These are phyloP conservation scores for Sclerotinia trifoliorum DNA, from an alignment of 2,329 filamentous ascomycete species.

Conservation along the genomic window DNA sequence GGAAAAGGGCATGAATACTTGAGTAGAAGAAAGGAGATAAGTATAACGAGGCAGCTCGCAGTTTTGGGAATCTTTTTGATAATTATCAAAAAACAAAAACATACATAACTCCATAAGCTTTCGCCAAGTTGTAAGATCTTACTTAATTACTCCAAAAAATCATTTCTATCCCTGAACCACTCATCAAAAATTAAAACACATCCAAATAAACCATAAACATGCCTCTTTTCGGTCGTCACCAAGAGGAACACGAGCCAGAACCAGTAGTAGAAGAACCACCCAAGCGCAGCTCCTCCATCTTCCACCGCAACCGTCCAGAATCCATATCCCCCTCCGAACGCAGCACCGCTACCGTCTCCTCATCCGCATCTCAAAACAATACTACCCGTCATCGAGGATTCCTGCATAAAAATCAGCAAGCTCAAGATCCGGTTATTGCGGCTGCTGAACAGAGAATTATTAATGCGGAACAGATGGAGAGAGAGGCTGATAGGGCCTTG, in stretches of 20 bases:
- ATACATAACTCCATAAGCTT: neutral
- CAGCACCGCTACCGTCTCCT: constrained; percentile 11
- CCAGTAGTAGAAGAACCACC: constrained; percentile 16
- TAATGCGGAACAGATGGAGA: constrained; percentile 16
- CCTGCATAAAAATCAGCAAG: constrained; percentile 15
- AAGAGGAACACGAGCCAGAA: constrained; percentile 10
- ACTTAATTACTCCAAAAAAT: neutral
- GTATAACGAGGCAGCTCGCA: neutral
- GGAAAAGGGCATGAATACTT: neutral
- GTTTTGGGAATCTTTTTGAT: neutral
- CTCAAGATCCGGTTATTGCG: constrained; percentile 15
- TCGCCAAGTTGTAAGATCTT: neutral
- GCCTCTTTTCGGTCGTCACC: constrained; percentile 19
- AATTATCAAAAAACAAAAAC: neutral
- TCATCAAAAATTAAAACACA: neutral
- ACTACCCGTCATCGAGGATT: constrained; percentile 1
- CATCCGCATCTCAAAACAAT: neutral
- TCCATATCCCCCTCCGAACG: constrained; percentile 18
- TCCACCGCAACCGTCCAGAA: constrained; percentile 16
- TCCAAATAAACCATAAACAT: neutral
- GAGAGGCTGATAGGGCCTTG: constrained; percentile 19
- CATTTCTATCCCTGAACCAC: neutral
- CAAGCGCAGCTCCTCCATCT: constrained; percentile 18
- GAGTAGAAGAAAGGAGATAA: neutral
- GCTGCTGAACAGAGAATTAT: constrained; percentile 20